Percentiles rank a stretch among this genome's conserved stretches.
phyloP scores from a whole-genome alignment of 2,329 filamentous ascomycete genomes.

The Trichoderma sp. region DNA sequence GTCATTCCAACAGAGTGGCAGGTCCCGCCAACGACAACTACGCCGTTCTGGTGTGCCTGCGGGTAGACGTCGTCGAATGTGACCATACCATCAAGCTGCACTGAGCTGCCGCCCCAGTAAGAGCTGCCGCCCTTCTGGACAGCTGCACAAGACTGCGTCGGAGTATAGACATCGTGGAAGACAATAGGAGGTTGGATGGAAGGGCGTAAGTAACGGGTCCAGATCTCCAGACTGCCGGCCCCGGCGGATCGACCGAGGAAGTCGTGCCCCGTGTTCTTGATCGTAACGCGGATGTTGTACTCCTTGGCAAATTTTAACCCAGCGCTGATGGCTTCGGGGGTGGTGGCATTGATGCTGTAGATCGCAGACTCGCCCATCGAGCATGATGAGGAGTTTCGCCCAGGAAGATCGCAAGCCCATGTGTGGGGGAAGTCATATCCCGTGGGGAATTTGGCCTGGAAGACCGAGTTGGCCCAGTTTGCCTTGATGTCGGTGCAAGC shows the following conservation, averaged over 20 bases:
- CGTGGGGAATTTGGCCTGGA: neutral
- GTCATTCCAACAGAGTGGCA: slow-evolving; percentile 29
- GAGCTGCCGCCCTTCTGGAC: neutral
- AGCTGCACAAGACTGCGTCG: neutral
- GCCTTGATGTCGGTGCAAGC: neutral
- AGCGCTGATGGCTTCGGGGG: too few relatives aligned
- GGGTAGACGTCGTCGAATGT: slow-evolving; percentile 36
- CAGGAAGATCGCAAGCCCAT: neutral
- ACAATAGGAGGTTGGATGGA: neutral
- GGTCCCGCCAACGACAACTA: slow-evolving; percentile 37
- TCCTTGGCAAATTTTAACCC: too few relatives aligned
- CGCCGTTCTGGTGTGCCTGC: slow-evolving; percentile 30
- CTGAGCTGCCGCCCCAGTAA: slow-evolving; percentile 33
- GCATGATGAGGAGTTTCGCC: neutral
- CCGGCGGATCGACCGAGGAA: too few relatives aligned
- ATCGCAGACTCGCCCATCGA: neutral
- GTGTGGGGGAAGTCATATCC: neutral
- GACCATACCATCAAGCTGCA: slow-evolving; percentile 36
- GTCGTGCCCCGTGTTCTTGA: too few relatives aligned
- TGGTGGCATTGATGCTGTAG: neutral
- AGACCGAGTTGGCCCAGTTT: neutral
- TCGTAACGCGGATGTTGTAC: too few relatives aligned
- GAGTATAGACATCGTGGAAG: neutral
- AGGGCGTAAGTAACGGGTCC: neutral
- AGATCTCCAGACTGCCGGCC: neutral